Conservation (phyloP, 768 basidiomycete species). For the Phanerochaete sordida region DNA sequence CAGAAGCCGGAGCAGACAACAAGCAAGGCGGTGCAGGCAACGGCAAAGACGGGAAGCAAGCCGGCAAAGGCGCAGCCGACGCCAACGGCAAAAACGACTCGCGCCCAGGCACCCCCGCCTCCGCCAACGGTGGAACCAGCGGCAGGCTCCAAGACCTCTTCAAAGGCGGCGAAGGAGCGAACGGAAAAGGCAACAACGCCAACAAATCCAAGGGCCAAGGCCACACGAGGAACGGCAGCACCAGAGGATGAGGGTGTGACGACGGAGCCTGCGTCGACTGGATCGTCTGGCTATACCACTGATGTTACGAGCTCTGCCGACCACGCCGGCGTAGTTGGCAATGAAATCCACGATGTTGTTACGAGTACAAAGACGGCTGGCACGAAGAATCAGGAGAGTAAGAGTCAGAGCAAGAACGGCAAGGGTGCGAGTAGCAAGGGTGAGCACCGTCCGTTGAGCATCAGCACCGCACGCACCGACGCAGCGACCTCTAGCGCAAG, state of each 20-base stretch:
- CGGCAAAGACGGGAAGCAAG: conserved; percentile 4
- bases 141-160: background rate
- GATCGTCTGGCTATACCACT: background rate
- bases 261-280: background rate
- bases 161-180: background rate
- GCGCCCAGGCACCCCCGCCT: conserved; percentile 3
- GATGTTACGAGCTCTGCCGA: conserved; percentile 5
- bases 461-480: background rate
- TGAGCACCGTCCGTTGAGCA: background rate
- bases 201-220: background rate
- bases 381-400: background rate
- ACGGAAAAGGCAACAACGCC: background rate
- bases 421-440: background rate
- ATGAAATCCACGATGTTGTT: conserved; percentile 1
- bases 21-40: background rate
- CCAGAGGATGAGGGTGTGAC: background rate
- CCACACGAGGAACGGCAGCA: background rate
- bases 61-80: background rate
- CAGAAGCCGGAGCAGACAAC: background rate
- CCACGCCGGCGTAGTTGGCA: background rate
- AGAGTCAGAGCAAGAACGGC: background rate
- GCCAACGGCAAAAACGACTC: background rate
- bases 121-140: background rate
- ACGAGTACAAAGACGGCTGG: background rate
- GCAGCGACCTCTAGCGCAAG: background rate